A percentile compares a stretch with the other conserved stretches of the same genome.
phyloP scores from a whole-genome alignment of 768 basidiomycete genomes.

The Tricholoma flavovirens region DNA sequence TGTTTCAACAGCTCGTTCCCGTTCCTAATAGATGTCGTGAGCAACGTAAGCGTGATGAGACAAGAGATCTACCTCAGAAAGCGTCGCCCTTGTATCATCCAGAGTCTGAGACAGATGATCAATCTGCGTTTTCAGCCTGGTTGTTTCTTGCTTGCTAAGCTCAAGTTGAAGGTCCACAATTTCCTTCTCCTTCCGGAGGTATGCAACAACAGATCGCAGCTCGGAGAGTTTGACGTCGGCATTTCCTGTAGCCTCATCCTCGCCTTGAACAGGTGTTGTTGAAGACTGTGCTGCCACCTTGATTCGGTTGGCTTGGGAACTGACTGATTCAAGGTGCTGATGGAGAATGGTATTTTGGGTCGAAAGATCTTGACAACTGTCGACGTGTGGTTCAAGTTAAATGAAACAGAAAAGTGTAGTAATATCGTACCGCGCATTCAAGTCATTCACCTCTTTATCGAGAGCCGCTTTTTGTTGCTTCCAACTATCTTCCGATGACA shows the following conservation, averaged over 20 bases:
- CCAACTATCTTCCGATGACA: slow-evolving; percentile 75
- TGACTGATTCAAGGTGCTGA: slow-evolving; percentile 80
- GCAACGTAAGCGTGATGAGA: not conserved
- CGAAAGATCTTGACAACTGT: slow-evolving; percentile 66
- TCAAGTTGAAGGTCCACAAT: slow-evolving; percentile 86
- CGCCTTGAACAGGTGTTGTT: slow-evolving; percentile 28
- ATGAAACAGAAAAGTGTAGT: not conserved
- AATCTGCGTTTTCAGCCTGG: slow-evolving; percentile 67
- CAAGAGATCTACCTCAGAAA: slow-evolving; percentile 53
- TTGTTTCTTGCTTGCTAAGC: slow-evolving; percentile 69
- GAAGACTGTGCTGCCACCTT: slow-evolving; percentile 60
- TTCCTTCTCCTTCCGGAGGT: slow-evolving; percentile 86
- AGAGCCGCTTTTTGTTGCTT: slow-evolving; percentile 68
- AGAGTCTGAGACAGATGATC: slow-evolving; percentile 67
- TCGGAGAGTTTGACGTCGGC: slow-evolving; percentile 63
- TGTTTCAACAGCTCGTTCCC: slow-evolving; percentile 67
- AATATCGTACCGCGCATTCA: slow-evolving; percentile 56
- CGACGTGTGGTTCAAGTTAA: not conserved
- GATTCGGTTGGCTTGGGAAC: slow-evolving; percentile 77
- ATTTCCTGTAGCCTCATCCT: slow-evolving; percentile 43
- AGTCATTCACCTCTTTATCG: slow-evolving; percentile 70
- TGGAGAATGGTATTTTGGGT: slow-evolving; percentile 76
- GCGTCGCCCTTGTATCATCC: slow-evolving; percentile 61
- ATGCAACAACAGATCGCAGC: slow-evolving; percentile 71
- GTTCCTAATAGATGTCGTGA: slow-evolving; percentile 46